Base-by-base conservation (phyloP, 257 asterid genomes). In the Gentiana straminea region DNA sequence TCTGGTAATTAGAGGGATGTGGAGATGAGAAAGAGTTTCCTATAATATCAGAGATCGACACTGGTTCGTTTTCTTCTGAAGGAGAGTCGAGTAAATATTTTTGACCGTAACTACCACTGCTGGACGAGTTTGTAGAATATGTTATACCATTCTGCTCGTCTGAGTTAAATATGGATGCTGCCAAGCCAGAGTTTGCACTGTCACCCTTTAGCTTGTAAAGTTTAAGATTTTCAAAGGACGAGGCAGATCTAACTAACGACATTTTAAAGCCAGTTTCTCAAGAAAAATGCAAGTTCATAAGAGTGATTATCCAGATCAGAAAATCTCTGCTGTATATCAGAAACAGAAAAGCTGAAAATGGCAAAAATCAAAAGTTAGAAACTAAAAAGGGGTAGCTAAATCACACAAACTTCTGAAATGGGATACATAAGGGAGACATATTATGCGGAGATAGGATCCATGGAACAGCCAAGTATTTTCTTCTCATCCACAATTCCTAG, bases 201-300 rank as follows among this genome's bases (percentile, higher is more conserved):
- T 64, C 74, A 51, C 76, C 77, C 60, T 79, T 80, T 61, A 63
- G 60, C 2, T 87, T 58, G 68, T 73, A 74, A 61, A 76, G 55
- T 63, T 79, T 83, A 12, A 70, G 70, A 64, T 65, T 77, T 41
- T 72, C 79, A 50, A 72, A 74, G 50, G 81, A 47, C 0, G 88
- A 73, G 55, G 81, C 70, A 39, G 95, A 59, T 69, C 81, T 68
- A 57, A 81, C 84, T 65, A 86, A 62, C 55, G 98, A 79, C 96
- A 91, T 90, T 69, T 80, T 38, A 11, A 68, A 77, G 49, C 49
- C 61, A 8, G 59, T 15, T 2, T 62, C 55, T 9, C 49, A 38
- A 41, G 15, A 35, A 49, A 11, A 33, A 51, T 7, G 43, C 8
- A 48, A 13, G 32, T 48, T 51, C 64, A 34, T 45, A 33, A 5